These are phyloP conservation scores for Nephelium lappaceum DNA, from an alignment of 345 rosid genomes.

Conservation along the genomic window DNA sequence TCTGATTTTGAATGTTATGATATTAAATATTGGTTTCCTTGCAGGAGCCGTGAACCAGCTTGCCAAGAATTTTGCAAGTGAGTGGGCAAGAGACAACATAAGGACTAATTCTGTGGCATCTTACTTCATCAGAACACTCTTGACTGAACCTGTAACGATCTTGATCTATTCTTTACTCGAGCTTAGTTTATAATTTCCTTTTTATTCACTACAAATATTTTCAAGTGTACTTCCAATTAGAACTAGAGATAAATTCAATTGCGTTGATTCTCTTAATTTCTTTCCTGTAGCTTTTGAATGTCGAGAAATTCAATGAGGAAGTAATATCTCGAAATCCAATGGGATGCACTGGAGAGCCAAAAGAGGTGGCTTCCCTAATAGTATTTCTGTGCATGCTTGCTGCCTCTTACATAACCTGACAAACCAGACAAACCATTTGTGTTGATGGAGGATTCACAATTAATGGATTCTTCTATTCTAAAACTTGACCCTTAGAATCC, in stretches of 20 bases:
- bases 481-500: not conserved
- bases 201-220: no score
- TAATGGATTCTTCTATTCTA: conserved; percentile 34
- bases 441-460: conserved; percentile 58
- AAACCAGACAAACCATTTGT: conserved; percentile 59
- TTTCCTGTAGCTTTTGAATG: not conserved
- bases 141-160: not conserved
- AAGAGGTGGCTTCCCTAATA: conserved; percentile 55
- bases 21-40: conserved; percentile 21
- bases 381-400: conserved; percentile 63
- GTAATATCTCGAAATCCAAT: conserved; percentile 45
- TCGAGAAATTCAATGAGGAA: conserved; percentile 21
- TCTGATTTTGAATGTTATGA: not conserved
- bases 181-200: no score
- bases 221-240: no score
- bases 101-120: conserved; percentile 48
- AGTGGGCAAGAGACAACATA: conserved; percentile 57
- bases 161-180: no score
- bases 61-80: conserved; percentile 51
- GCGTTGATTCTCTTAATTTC: not conserved
- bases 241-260: no score
- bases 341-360: conserved; percentile 48
- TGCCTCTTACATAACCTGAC: conserved; percentile 67
- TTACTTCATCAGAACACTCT: conserved; percentile 20
- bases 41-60: conserved; percentile 50